phyloP scores from a whole-genome alignment of 257 asterid species.

The Pogostemon cablin region DNA sequence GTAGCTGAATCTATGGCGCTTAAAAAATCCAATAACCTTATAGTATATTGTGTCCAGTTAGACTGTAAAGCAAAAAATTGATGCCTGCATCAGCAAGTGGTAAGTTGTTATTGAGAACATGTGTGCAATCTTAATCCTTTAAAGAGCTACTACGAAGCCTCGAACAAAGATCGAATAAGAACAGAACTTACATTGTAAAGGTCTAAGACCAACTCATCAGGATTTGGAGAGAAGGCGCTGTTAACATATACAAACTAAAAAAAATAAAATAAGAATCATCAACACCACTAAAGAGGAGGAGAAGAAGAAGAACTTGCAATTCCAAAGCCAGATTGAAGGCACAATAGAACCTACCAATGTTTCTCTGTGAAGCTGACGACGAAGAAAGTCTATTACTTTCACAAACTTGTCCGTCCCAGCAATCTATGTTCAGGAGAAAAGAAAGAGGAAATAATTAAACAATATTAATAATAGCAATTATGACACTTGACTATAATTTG shows the following conservation, averaged over 20 bases:
- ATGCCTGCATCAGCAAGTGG: slow-evolving; percentile 12
- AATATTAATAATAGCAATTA: no score
- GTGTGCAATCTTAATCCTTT: neutral
- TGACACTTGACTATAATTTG: neutral
- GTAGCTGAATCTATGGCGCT: neutral
- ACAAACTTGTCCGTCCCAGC: slow-evolving; percentile 86
- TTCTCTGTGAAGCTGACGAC: slow-evolving; percentile 72
- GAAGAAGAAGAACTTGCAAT: no score
- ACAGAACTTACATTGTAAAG: slow-evolving; percentile 36
- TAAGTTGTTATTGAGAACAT: slow-evolving; percentile 8
- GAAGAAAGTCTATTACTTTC: slow-evolving; percentile 12
- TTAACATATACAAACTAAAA: slow-evolving; percentile 24
- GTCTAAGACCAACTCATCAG: slow-evolving; percentile 17
- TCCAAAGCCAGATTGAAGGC: no score
- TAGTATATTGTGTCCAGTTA: neutral
- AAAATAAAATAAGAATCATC: no score
- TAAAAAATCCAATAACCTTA: neutral
- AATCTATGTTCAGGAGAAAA: slow-evolving; percentile 49
- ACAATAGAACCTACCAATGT: no score
- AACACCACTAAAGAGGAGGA: neutral
- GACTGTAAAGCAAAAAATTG: neutral
- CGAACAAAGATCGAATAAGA: neutral
- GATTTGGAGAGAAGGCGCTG: no score
- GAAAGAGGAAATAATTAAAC: neutral
- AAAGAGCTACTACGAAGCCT: slow-evolving; percentile 2